A percentile compares a stretch with the other conserved stretches of the same genome.
phyloP scores from a whole-genome alignment of 2,329 filamentous ascomycete species.

The Thermothelomyces thermophilus region DNA sequence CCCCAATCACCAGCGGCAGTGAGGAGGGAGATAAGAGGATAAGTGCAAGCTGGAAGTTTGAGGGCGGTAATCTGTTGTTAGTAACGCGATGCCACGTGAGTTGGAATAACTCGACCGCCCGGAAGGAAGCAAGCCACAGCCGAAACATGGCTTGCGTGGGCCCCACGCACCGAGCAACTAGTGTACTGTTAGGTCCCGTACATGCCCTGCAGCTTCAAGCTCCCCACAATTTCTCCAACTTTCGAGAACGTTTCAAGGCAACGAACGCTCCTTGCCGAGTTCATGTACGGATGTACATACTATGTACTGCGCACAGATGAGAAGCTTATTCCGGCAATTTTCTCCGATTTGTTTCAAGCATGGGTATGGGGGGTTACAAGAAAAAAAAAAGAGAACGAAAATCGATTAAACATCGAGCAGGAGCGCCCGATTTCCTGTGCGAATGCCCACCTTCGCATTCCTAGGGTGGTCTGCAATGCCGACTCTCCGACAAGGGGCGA shows the following conservation, averaged over 20 bases:
- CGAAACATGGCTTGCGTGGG: conserved; percentile 9
- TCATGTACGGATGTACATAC: too few relatives aligned
- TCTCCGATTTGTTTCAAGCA: conserved; percentile 20
- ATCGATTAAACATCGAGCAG: background rate
- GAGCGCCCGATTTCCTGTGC: background rate
- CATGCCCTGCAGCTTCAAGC: background rate
- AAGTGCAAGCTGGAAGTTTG: background rate
- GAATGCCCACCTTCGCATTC: background rate
- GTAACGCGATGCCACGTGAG: background rate
- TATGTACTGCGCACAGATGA: background rate
- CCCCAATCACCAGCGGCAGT: background rate
- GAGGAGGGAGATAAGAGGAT: too few relatives aligned
- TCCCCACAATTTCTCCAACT: conserved; percentile 8
- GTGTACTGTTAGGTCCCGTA: background rate
- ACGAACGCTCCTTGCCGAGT: background rate
- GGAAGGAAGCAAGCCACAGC: conserved; percentile 7
- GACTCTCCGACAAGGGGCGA: conserved; percentile 11
- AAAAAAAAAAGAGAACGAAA: too few relatives aligned
- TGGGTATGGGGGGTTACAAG: background rate
- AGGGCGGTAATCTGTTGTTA: background rate
- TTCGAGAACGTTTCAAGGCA: conserved; percentile 10
- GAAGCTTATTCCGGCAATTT: conserved; percentile 12
- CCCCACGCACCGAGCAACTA: background rate
- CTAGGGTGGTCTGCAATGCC: background rate
- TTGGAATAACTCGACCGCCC: background rate